These are phyloP conservation scores for Lactarius indigo DNA, from an alignment of 768 basidiomycete species.

Conservation along the genomic window DNA sequence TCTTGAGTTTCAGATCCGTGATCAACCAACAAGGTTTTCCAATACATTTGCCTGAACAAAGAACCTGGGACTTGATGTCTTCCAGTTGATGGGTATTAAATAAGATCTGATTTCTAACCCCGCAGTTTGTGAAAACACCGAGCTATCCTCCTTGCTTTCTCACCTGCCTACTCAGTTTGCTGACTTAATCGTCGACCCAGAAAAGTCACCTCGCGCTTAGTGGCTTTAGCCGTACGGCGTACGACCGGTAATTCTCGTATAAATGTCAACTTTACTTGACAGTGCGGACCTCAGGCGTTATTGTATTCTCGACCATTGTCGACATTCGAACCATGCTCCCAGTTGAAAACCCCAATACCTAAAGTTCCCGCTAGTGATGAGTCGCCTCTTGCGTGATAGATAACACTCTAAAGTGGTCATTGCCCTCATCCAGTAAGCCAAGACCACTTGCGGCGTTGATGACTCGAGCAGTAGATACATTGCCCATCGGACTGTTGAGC, in stretches of 20 bases:
- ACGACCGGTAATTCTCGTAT: not conserved
- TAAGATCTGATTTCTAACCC: not conserved
- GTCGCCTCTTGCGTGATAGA: not conserved
- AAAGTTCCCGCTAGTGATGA: not conserved
- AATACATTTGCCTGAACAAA: not conserved
- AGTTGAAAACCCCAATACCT: not conserved
- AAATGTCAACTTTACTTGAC: not conserved
- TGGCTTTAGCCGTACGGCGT: not conserved
- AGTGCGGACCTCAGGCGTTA: not conserved
- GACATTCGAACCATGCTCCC: not conserved
- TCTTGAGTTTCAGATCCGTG: not conserved
- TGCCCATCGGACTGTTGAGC: conserved; percentile 45
- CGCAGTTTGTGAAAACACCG: not conserved
- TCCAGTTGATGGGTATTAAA: not conserved
- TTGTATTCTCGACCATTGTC: not conserved
- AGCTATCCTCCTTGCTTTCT: not conserved
- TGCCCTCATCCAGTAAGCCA: not conserved
- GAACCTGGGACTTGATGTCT: not conserved
- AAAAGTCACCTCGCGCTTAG: too few relatives aligned
- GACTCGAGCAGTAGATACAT: conserved; percentile 36
- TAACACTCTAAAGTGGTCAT: not conserved
- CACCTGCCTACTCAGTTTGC: not conserved
- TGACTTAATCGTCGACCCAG: not conserved
- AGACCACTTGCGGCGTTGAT: not conserved
- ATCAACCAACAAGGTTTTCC: not conserved